Conservation (phyloP, 352 stramenopile genomes). For the Pythium scleroteichum region DNA sequence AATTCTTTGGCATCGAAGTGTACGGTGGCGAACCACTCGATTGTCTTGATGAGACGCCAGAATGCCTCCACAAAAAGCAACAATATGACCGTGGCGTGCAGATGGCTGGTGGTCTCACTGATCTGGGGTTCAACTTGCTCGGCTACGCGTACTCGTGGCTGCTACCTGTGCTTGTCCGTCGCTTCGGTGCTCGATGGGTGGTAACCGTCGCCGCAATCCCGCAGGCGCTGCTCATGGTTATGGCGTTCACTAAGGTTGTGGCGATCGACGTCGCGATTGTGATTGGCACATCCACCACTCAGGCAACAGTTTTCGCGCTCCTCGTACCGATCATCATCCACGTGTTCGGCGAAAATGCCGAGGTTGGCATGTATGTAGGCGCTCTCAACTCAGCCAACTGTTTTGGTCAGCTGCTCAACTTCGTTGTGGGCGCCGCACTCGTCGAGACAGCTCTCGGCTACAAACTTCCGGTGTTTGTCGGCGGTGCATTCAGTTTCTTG, state of each 20-base stretch:
- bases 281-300: slow-evolving; percentile 47
- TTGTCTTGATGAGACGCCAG: background rate
- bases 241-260: slow-evolving; percentile 45
- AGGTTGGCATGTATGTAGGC: slow-evolving; percentile 72
- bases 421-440: slow-evolving; percentile 50
- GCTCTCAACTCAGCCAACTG: slow-evolving; percentile 79
- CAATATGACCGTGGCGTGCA: slow-evolving; percentile 54
- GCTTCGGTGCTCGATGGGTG: slow-evolving; percentile 41
- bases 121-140: slow-evolving; percentile 40
- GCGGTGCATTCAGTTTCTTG: slow-evolving; percentile 61
- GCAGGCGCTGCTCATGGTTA: slow-evolving; percentile 51
- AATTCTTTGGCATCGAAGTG: slow-evolving; percentile 56
- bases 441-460: slow-evolving; percentile 69
- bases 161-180: slow-evolving; percentile 43
- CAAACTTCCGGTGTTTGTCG: slow-evolving; percentile 62
- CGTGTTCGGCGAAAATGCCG: slow-evolving; percentile 48
- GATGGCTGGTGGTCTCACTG: slow-evolving; percentile 43
- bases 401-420: slow-evolving; percentile 74
- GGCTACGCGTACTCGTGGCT: slow-evolving; percentile 46
- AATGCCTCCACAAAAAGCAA: slow-evolving; percentile 26
- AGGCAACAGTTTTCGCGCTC: slow-evolving; percentile 62
- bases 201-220: slow-evolving; percentile 36
- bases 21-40: slow-evolving; percentile 35
- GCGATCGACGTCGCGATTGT: slow-evolving; percentile 44
- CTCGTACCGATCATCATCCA: slow-evolving; percentile 73